Conservation (phyloP, 345 rosid species). For the Eutrema japonicum region DNA sequence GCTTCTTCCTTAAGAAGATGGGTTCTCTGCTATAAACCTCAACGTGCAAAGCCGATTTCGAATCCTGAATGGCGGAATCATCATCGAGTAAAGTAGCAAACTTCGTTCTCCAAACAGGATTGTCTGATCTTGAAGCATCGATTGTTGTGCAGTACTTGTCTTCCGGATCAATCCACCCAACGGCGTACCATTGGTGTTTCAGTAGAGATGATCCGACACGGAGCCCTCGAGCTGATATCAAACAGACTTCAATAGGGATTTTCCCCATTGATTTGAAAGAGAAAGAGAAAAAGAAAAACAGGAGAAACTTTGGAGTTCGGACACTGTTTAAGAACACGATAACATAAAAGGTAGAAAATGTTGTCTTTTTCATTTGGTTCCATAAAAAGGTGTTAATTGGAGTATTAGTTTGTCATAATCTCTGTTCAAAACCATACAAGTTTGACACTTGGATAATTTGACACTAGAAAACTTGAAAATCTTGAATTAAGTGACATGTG, state of each 20-base stretch:
- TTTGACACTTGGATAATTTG: too few relatives aligned
- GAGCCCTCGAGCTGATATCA: conserved; percentile 83
- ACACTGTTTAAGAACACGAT: neutral
- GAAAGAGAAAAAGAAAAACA: neutral
- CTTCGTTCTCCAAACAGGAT: conserved; percentile 84
- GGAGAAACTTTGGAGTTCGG: neutral
- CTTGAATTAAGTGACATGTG: too few relatives aligned
- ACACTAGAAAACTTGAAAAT: too few relatives aligned
- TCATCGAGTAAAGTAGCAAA: conserved; percentile 57
- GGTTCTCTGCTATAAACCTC: conserved; percentile 89
- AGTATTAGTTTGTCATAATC: neutral
- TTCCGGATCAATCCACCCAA: conserved; percentile 87
- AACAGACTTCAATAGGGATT: conserved; percentile 66
- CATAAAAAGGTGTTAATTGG: neutral
- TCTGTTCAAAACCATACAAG: too few relatives aligned
- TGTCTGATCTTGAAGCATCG: conserved; percentile 67
- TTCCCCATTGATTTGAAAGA: conserved; percentile 58
- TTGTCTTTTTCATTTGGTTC: neutral
- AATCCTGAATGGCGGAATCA: conserved; percentile 50
- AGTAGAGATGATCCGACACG: conserved; percentile 60
- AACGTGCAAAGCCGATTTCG: conserved; percentile 53
- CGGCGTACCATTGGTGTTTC: conserved; percentile 95
- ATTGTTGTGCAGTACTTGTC: conserved; percentile 86
- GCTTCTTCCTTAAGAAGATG: conserved; percentile 76
- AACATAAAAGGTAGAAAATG: neutral